Evolutionary conservation across 805 yeast genomes (phyloP).

Genomic region (Saccharomyces kudriavzevii): DNA sequence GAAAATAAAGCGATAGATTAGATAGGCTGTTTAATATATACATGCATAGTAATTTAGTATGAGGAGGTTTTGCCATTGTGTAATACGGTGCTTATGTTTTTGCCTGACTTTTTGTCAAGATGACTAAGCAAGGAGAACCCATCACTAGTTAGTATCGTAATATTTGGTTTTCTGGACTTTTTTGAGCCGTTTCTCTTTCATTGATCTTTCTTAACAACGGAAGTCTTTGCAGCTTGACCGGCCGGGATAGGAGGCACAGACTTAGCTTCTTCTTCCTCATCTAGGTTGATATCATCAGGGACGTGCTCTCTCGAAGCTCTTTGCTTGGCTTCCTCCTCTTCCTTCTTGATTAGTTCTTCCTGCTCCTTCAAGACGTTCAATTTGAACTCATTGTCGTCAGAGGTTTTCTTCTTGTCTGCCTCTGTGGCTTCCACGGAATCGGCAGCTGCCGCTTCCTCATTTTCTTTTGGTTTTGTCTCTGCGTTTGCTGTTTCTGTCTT

Average conservation of each 20-base stretch:
- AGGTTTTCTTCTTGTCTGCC: constrained; percentile 6
- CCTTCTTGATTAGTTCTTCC: constrained; percentile 77
- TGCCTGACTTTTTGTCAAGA: background rate
- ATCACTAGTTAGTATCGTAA: background rate
- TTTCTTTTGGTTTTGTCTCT: constrained; percentile 7
- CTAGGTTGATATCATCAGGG: constrained; percentile 33
- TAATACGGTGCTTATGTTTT: background rate
- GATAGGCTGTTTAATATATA: background rate
- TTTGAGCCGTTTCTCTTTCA: background rate
- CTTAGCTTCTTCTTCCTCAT: constrained; percentile 30
- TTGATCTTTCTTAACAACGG: constrained; percentile 15
- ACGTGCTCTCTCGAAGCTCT: constrained; percentile 21
- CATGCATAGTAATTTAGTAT: background rate
- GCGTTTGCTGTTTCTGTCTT: background rate
- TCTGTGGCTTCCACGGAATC: constrained; percentile 4
- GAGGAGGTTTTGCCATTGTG: background rate
- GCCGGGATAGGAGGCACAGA: constrained; percentile 16
- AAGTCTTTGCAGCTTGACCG: constrained; percentile 15
- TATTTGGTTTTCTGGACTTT: background rate
- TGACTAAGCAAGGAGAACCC: background rate
- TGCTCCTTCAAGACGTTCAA: constrained; percentile 70
- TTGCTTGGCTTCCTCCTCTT: constrained; percentile 65
- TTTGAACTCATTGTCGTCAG: constrained; percentile 49
- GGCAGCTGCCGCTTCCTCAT: constrained; percentile 5
- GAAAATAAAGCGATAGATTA: background rate